Evolutionary conservation across 2,329 filamentous ascomycete species (phyloP).

Genomic region (Diaporthe sp.): DNA sequence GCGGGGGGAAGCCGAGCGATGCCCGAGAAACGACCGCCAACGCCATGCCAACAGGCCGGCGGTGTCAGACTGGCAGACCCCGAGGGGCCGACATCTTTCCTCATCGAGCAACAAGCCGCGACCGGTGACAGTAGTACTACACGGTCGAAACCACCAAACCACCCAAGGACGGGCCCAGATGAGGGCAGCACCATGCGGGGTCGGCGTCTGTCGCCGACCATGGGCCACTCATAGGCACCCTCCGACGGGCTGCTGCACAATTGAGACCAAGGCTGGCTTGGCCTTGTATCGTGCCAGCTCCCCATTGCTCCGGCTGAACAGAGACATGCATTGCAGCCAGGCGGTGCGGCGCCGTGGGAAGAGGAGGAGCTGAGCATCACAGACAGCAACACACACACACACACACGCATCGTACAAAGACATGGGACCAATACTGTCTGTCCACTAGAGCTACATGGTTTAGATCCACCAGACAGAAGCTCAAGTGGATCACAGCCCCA

Average conservation of each 20-base stretch:
- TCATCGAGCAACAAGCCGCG: slow-evolving; percentile 10
- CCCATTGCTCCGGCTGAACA: slow-evolving; percentile 23
- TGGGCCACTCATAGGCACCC: slow-evolving; percentile 22
- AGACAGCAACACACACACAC: not conserved
- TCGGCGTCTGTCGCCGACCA: not conserved
- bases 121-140: slow-evolving; percentile 22
- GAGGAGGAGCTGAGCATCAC: not conserved
- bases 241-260: slow-evolving; percentile 15
- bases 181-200: slow-evolving; percentile 24
- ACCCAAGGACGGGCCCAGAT: not conserved
- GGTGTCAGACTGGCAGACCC: slow-evolving; percentile 25
- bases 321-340: slow-evolving; percentile 26
- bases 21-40: slow-evolving; percentile 43
- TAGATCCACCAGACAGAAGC: slow-evolving; percentile 15
- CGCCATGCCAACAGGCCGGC: slow-evolving; percentile 1
- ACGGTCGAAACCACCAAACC: slow-evolving; percentile 16
- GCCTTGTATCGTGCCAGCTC: slow-evolving; percentile 5
- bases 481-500: slow-evolving; percentile 11
- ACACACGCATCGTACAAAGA: not conserved
- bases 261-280: slow-evolving; percentile 25
- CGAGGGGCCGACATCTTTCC: slow-evolving; percentile 34
- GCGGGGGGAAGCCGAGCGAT: slow-evolving; percentile 43
- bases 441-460: no score
- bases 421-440: not conserved
- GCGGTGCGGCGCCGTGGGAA: not conserved